Conservation (phyloP, 2,329 filamentous ascomycete genomes). For the Xylariales sp. region DNA sequence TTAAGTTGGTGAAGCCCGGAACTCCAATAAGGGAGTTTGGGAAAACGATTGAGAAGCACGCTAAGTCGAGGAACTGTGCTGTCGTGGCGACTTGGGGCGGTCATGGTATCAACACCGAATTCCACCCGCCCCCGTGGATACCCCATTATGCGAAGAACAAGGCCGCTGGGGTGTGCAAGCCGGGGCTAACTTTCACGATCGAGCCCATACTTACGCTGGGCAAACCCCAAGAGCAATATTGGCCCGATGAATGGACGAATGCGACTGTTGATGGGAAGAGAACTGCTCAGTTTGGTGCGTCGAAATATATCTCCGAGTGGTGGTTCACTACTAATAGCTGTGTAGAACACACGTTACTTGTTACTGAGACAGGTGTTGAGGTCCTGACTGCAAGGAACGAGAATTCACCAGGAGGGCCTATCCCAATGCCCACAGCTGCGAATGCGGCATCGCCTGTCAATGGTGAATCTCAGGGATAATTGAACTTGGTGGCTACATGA, state of each 20-base stretch:
- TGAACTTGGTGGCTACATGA: background rate
- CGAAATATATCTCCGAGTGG: no score
- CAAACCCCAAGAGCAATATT: slow-evolving; percentile 90
- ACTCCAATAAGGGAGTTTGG: slow-evolving; percentile 93
- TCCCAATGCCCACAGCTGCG: slow-evolving; percentile 62
- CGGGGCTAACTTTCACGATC: slow-evolving; percentile 98
- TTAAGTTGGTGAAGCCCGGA: slow-evolving; percentile 91
- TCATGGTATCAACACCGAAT: slow-evolving; percentile 92
- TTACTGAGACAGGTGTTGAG: slow-evolving; percentile 87
- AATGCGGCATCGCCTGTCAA: slow-evolving; percentile 22
- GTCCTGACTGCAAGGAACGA: slow-evolving; percentile 79
- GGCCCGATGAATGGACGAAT: slow-evolving; percentile 99
- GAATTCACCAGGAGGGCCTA: slow-evolving; percentile 80
- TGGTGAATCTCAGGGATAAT: background rate
- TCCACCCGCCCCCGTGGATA: slow-evolving; percentile 93
- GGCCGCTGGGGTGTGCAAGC: slow-evolving; percentile 91
- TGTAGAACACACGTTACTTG: slow-evolving; percentile 82
- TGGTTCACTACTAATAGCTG: background rate
- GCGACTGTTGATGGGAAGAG: slow-evolving; percentile 88
- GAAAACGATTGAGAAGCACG: slow-evolving; percentile 93
- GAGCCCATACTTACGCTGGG: slow-evolving; percentile 99
- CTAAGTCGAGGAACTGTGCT: slow-evolving; percentile 84
- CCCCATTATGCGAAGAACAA: slow-evolving; percentile 99
- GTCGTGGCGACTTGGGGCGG: slow-evolving; percentile 97
- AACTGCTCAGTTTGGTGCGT: slow-evolving; percentile 90